Base-by-base conservation (phyloP, 2,329 filamentous ascomycete species). In the Talaromyces piceae region DNA sequence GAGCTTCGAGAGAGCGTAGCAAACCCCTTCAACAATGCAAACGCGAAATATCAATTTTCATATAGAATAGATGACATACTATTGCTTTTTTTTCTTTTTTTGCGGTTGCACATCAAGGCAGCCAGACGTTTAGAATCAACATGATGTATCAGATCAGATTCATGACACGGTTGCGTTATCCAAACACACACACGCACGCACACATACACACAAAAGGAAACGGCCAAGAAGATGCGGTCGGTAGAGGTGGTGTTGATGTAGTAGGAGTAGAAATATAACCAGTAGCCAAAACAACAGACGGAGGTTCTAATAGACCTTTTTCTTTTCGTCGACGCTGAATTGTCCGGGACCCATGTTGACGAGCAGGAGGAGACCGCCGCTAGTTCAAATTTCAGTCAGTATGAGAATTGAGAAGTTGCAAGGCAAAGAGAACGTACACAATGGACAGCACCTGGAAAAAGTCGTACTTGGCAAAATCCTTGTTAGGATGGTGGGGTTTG, bases 391-490 rank as follows among this genome's bases (percentile, higher is more conserved):
- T 31, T 4, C 11, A 47, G 65, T 62, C 66, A 62, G 7, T 5
- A 12, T 3, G 45, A 8, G 20, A 20, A 37, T 37, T 3, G 6
- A 4, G 2, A 41, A 2, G 33, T 11, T 16, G 4, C 6, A 16
- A 28, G 20, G 26, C 18, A 18, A 28, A 37, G n/a, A n/a, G 3
- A 47, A 76, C 79, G 71, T 80, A 82, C 79, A 97, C 91, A 68
- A 98, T 98, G 48, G 93, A 98, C 50, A 98, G 80, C 63, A 97
- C 96, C 78, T 98, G 93, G 84, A 98, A 98, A 80, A 98, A 98
- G 72, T 98, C 93, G 81, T 98, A 98, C 77, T 98, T 98, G 78
- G 93, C 93, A 68, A 98, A 98, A 73, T 98, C 93, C 82, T 97
- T 97, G 80, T 97, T 91, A 45, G 93, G 93, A 77, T 98, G 93